These are phyloP conservation scores for Stemphylium beticola DNA, from an alignment of 2,329 filamentous ascomycete species.

Conservation along the genomic window DNA sequence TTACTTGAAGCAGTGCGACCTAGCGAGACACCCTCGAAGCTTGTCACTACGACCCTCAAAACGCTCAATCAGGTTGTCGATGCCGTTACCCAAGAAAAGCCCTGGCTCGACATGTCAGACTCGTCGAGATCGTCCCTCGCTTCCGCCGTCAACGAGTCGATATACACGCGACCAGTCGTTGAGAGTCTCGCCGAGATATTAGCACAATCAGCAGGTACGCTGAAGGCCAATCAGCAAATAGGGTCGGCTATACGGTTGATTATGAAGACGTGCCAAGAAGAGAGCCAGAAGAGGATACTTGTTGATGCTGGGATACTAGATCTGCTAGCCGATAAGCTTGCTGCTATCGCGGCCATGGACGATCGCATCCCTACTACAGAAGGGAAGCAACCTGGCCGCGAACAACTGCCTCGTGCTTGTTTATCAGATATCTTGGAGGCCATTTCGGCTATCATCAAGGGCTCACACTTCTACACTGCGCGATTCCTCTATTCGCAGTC, in stretches of 20 bases:
- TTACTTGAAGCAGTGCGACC: slow-evolving; percentile 75
- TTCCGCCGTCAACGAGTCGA: slow-evolving; percentile 37
- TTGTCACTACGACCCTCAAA: slow-evolving; percentile 76
- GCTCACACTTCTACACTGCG: slow-evolving; percentile 79
- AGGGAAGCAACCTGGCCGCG: slow-evolving; percentile 18
- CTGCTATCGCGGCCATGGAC: slow-evolving; percentile 39
- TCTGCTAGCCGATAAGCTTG: slow-evolving; percentile 75
- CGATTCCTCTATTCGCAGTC: slow-evolving; percentile 58
- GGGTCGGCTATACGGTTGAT: slow-evolving; percentile 65
- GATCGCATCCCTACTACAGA: slow-evolving; percentile 28
- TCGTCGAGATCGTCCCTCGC: slow-evolving; percentile 63
- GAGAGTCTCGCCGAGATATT: slow-evolving; percentile 71
- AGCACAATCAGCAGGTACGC: slow-evolving; percentile 60
- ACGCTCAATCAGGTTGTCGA: slow-evolving; percentile 75
- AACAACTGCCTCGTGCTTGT: slow-evolving; percentile 56
- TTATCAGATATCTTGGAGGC: slow-evolving; percentile 77
- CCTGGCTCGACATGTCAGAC: slow-evolving; percentile 57
- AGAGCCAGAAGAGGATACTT: slow-evolving; percentile 73
- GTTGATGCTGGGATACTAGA: slow-evolving; percentile 78
- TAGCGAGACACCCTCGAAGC: slow-evolving; percentile 65
- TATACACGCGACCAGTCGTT: slow-evolving; percentile 70
- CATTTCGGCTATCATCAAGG: slow-evolving; percentile 75
- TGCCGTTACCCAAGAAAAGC: slow-evolving; percentile 64
- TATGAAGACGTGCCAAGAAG: slow-evolving; percentile 69
- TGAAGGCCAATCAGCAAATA: slow-evolving; percentile 67